These are phyloP conservation scores for Coemansia sp. DNA, from an alignment of 371 early-diverging fungal species.

Conservation along the genomic window DNA sequence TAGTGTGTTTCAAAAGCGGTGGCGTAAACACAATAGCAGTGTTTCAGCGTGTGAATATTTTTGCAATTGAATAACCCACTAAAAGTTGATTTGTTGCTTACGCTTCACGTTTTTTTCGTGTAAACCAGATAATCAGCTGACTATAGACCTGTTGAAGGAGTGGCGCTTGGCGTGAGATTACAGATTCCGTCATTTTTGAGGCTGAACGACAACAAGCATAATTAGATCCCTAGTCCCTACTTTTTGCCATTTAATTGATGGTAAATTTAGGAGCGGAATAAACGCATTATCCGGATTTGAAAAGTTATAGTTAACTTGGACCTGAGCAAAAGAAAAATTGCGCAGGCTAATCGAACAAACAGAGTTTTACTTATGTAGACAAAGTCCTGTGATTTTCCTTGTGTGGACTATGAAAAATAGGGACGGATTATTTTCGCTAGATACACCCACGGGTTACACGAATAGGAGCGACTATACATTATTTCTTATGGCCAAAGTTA, in stretches of 20 bases:
- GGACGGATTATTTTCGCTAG: not conserved
- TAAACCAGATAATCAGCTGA: not conserved
- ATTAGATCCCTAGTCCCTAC: conserved; percentile 1
- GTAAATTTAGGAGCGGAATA: not conserved
- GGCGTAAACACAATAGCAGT: too few relatives aligned
- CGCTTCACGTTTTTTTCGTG: not conserved
- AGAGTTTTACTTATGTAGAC: not conserved
- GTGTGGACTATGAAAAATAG: not conserved
- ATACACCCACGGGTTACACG: not conserved
- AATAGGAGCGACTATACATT: not conserved
- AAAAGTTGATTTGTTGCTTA: too few relatives aligned
- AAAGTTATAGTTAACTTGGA: not conserved
- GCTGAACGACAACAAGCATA: not conserved
- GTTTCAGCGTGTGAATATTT: too few relatives aligned
- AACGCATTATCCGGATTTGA: too few relatives aligned
- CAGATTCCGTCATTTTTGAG: conserved; percentile 2
- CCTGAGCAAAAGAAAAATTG: not conserved
- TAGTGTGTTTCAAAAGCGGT: too few relatives aligned
- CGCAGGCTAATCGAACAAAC: too few relatives aligned
- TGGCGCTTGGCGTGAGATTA: conserved; percentile 4
- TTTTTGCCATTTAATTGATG: not conserved
- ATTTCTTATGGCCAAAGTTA: not conserved
- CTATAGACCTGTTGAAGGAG: not conserved
- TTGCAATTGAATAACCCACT: not conserved
- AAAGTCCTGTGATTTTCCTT: too few relatives aligned